Conservation (phyloP, 2,329 filamentous ascomycete genomes). For the Fusarium nodosum region DNA sequence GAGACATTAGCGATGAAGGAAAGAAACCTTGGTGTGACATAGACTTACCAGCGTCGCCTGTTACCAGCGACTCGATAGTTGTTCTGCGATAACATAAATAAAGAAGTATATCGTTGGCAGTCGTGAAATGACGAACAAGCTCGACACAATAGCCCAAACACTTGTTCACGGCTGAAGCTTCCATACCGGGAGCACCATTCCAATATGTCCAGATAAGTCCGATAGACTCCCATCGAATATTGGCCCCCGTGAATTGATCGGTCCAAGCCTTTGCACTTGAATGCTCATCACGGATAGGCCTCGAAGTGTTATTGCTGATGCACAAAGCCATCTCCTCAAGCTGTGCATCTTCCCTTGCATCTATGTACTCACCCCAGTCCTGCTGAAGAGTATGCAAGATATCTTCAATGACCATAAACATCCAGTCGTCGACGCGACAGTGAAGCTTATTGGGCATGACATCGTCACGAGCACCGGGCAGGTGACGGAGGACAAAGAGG, state of each 20-base stretch:
- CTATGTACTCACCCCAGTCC: constrained; percentile 51
- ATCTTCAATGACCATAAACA: constrained; percentile 46
- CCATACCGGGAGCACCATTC: constrained; percentile 13
- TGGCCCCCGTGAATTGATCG: constrained; percentile 55
- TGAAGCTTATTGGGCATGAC: constrained; percentile 44
- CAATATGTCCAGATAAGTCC: constrained; percentile 55
- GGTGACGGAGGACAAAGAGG: constrained; percentile 55
- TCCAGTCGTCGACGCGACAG: constrained; percentile 53
- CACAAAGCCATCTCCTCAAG: constrained; percentile 56
- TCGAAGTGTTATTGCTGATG: constrained; percentile 57
- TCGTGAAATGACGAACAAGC: constrained; percentile 46
- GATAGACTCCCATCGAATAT: constrained; percentile 61
- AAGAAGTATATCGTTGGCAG: constrained; percentile 57
- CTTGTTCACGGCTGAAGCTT: constrained; percentile 8
- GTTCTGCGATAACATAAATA: constrained; percentile 54
- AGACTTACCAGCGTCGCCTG: constrained; percentile 58
- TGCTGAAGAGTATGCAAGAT: constrained; percentile 54
- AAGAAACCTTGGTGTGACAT: not conserved
- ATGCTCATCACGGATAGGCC: constrained; percentile 55
- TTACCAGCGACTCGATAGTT: constrained; percentile 56
- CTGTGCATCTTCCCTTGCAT: constrained; percentile 42
- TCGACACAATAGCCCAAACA: constrained; percentile 53
- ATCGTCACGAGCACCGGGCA: constrained; percentile 49
- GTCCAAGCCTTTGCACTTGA: constrained; percentile 56
- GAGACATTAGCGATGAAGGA: not conserved